These are phyloP conservation scores for Epicoccum sorghinum DNA, from an alignment of 2,329 filamentous ascomycete species.

Conservation along the genomic window DNA sequence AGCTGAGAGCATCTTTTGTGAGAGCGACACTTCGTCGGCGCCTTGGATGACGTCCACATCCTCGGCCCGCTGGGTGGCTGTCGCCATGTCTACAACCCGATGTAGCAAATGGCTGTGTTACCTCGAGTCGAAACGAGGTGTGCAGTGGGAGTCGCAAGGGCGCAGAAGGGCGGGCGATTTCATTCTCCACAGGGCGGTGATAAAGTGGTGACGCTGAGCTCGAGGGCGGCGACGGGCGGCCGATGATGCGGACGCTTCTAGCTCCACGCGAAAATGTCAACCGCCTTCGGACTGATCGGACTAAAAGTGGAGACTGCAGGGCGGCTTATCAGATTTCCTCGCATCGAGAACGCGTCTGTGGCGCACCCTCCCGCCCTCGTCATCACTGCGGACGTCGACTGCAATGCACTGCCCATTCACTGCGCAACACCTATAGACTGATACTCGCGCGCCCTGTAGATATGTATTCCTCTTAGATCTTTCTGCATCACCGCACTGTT, in stretches of 20 bases:
- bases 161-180: slow-evolving; percentile 31
- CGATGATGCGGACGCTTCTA: slow-evolving; percentile 5
- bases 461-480: slow-evolving; percentile 30
- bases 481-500: slow-evolving; percentile 11
- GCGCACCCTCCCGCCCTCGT: slow-evolving; percentile 15
- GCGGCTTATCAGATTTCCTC: slow-evolving; percentile 34
- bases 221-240: slow-evolving; percentile 19
- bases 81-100: slow-evolving; percentile 32
- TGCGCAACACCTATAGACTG: slow-evolving; percentile 3
- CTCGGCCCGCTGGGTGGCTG: slow-evolving; percentile 42
- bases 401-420: slow-evolving; percentile 3
- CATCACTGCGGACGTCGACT: slow-evolving; percentile 12
- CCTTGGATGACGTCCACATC: slow-evolving; percentile 51
- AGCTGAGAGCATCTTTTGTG: slow-evolving; percentile 94
- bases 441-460: slow-evolving; percentile 20
- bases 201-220: slow-evolving; percentile 16
- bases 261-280: slow-evolving; percentile 24
- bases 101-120: slow-evolving; percentile 28
- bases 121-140: slow-evolving; percentile 37
- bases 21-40: slow-evolving; percentile 73
- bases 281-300: slow-evolving; percentile 21
- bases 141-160: slow-evolving; percentile 27
- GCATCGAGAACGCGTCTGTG: slow-evolving; percentile 15
- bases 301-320: slow-evolving; percentile 3
- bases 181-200: slow-evolving; percentile 37